Evolutionary conservation across 73 alveolate species (phyloP), one percentile per base, ranked within the genome.

Genomic region (Blepharisma stoltei): DNA sequence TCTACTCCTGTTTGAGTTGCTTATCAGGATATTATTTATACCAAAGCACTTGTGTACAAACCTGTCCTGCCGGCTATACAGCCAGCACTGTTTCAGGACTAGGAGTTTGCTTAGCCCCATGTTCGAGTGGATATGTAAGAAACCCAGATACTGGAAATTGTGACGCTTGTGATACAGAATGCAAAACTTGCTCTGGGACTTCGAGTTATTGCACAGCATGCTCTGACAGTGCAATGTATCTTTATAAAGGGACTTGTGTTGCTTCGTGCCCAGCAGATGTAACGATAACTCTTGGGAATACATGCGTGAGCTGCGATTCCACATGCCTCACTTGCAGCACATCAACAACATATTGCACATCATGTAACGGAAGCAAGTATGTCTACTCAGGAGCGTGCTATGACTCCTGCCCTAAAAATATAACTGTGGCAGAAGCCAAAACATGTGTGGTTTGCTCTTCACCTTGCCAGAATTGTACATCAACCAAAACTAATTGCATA

Each of bases 11-110:
- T 4, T 14, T 38, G 11, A 14, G 46, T 6, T 76, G 83, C 37
- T 1, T 76, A 5, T 0, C 38, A 6, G 83, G 83, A 55, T 76
- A 76, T 54, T 76, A 54, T 32, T 7, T 60, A 3, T 60, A 18
- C 46, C 48, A 60, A 60, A 60, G 23, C 45, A 60, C 37, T 18
- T 60, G 73, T 60, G 23, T 60, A 2, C n/a, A 25, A 18, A 25
- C 0, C 2, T 60, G 73, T 25, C 73, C 73, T 18, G 0, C 38
- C 2, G 73, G 73, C 18, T 60, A 60, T 25, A 9, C 73, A 60
- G 73, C 14, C 45, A 14, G 23, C 14, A 25, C 23, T 60, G 73
- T 60, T 9, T 14, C 18, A 1, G 14, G 46, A 18, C 5, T 20
- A 18, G 73, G 73, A 2, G 45, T 18, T 14, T 60, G 73, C 46